Evolutionary conservation across 2,329 filamentous ascomycete species (phyloP), one percentile per base, ranked within the genome.

Genomic region (Cytospora piceicola): DNA sequence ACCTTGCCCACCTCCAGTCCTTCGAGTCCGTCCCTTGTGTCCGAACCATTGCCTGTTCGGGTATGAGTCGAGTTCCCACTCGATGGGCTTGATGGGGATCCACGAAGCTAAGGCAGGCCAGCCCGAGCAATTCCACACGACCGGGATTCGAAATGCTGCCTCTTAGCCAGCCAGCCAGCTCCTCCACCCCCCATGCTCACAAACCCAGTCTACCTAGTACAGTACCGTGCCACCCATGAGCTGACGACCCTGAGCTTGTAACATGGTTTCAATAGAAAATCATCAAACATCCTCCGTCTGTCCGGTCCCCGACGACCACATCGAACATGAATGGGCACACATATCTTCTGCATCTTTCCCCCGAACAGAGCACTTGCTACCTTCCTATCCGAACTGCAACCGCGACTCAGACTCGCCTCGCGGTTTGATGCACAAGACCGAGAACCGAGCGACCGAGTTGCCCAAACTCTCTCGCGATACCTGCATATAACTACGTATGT

Each of bases 201-300:
- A n/a, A 22, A 9, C 34, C 34, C 5, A 29, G 27, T 29, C 27
- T 3, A 2, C 12, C 34, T 2, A 15, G 11, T 4, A 9, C n/a
- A n/a, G n/a, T 12, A 36, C 11, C 34, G 34, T 36, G 34, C 34
- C 34, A 36, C 51, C 64, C 64, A 66, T 61, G 64, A 66, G 53
- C 58, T 58, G 59, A 63, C 56, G 60, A 34, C 42, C 55, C 36
- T 22, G 24, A 22, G 8, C 14, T 49, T 36, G 34, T 36, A 36
- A 15, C 42, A 46, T 46, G 42, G 42, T n/a, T n/a, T 46, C 42
- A 46, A 46, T 5, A 46, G 12, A 4, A 46, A 46, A 15, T 24
- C 34, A 29, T 27, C 29, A 56, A n/a, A 55, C 30, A 51, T 54
- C 51, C 65, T 67, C 66, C 66, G 59, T 66, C 66, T 64, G 66